phyloP scores from a whole-genome alignment of 257 asterid species.

The Penstemon eatonii region DNA sequence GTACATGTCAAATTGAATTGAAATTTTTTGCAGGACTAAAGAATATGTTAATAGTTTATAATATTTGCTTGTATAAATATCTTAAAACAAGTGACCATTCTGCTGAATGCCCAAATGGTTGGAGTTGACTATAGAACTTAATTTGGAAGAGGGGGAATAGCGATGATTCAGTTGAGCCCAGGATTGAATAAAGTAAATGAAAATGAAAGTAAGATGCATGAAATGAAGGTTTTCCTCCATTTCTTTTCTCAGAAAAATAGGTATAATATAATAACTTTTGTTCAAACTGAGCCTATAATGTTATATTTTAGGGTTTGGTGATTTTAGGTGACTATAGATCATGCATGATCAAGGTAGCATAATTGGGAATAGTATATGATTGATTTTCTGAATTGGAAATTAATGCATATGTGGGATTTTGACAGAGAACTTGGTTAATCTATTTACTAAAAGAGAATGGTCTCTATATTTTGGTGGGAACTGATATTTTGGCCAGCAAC shows the following conservation, averaged over 20 bases:
- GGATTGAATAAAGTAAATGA: too few species aligned
- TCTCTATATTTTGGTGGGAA: conserved; percentile 10
- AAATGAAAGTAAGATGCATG: not conserved
- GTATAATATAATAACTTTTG: not conserved
- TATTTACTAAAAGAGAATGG: not conserved
- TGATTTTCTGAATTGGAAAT: not conserved
- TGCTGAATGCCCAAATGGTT: not conserved
- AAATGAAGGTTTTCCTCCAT: too few species aligned
- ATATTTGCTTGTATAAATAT: not conserved
- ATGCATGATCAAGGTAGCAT: not conserved
- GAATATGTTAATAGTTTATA: not conserved
- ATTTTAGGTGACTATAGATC: conserved; percentile 9
- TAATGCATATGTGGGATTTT: not conserved
- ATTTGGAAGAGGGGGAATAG: too few species aligned
- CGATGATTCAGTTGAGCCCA: too few species aligned
- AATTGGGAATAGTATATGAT: too few species aligned
- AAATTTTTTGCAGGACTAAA: not conserved
- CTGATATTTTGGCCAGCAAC: not conserved
- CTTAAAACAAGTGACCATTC: not conserved
- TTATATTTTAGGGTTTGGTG: not conserved
- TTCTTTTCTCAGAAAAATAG: too few species aligned
- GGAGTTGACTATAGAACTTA: not conserved
- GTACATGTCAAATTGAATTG: conserved; percentile 3
- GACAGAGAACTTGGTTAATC: not conserved
- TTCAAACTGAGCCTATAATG: not conserved